Base-by-base conservation (phyloP, 805 yeast genomes). In the Metschnikowia santaceciliae region DNA sequence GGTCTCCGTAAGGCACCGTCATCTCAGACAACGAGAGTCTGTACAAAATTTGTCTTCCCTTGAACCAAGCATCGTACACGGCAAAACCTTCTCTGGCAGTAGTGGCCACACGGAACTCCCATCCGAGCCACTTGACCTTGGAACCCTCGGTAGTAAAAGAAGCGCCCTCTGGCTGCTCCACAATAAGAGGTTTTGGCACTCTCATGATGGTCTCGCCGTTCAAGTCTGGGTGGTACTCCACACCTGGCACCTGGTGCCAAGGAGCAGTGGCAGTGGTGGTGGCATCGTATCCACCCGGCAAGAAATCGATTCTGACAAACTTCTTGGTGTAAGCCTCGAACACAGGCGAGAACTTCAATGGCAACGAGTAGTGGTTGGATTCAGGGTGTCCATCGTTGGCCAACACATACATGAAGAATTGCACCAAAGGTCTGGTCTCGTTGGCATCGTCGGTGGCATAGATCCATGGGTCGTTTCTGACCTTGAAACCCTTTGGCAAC, bases 1-100 rank as follows among this genome's bases (percentile, higher is more conserved):
- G 90, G 66, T 87, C 92, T 66, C 89, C 91, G 64, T 88, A 87
- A 33, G 94, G 94, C 56, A 88, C 95, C 38, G 92, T 86, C 95
- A 88, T 87, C 70, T 87, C 95, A 49, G 87, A 81, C 59, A 86
- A 70, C 2, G 90, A 78, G 43, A 86, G 67, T 72, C 94, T 78
- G 77, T 87, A 86, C 63, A 86, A 79, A 41, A 82, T 71, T 45
- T 86, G 84, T 70, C 94, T 81, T 47, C 91, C 92, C 67, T 86
- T 84, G 75, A 85, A 87, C 63, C 72, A 73, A 47, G 82, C 83
- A 58, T 87, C 88, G 66, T 87, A 86, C 33, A 87, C 58, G 32
- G 84, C 92, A 59, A 85, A 76, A 57, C 95, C 95, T 71, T 87
- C 95, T 75, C 95, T 82, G 47, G 80, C 82, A 61, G 83, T 82